phyloP scores from a whole-genome alignment of 1,284 basidiomycete genomes.

The Veloboletus limbatus region DNA sequence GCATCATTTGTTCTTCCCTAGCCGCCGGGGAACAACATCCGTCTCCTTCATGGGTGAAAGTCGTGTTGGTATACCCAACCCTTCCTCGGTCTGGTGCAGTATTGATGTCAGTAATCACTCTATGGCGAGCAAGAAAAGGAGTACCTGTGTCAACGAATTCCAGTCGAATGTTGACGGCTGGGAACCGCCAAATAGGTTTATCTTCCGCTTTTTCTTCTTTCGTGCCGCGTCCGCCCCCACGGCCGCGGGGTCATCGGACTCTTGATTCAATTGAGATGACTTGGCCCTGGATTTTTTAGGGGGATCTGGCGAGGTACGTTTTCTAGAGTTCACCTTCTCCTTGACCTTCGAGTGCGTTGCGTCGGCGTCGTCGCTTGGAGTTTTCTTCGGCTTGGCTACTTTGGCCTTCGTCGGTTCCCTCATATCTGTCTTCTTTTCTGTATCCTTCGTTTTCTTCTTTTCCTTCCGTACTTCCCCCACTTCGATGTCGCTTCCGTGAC shows the following conservation, averaged over 20 bases:
- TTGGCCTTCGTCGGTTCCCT: slow-evolving; percentile 25
- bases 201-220: slow-evolving; percentile 60
- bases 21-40: slow-evolving; percentile 45
- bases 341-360: slow-evolving; percentile 21
- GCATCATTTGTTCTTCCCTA: slow-evolving; percentile 31
- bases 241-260: slow-evolving; percentile 15
- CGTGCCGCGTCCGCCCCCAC: slow-evolving; percentile 29
- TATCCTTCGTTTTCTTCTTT: slow-evolving; percentile 29
- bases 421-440: slow-evolving; percentile 34
- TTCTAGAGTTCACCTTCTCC: slow-evolving; percentile 21
- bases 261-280: slow-evolving; percentile 11
- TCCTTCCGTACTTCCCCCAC: slow-evolving; percentile 10
- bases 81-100: slow-evolving; percentile 27
- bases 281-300: slow-evolving; percentile 21
- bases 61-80: slow-evolving; percentile 56
- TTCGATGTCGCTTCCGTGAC: slow-evolving; percentile 10
- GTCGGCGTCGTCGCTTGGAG: slow-evolving; percentile 17
- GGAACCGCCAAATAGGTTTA: slow-evolving; percentile 50
- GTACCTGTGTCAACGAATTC: slow-evolving; percentile 38
- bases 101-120: neutral
- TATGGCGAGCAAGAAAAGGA: neutral
- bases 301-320: slow-evolving; percentile 18
- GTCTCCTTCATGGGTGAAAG: slow-evolving; percentile 62
- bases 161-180: slow-evolving; percentile 43
- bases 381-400: slow-evolving; percentile 24